phyloP scores from a whole-genome alignment of 2,329 filamentous ascomycete species.

The Huntiella abstrusa region DNA sequence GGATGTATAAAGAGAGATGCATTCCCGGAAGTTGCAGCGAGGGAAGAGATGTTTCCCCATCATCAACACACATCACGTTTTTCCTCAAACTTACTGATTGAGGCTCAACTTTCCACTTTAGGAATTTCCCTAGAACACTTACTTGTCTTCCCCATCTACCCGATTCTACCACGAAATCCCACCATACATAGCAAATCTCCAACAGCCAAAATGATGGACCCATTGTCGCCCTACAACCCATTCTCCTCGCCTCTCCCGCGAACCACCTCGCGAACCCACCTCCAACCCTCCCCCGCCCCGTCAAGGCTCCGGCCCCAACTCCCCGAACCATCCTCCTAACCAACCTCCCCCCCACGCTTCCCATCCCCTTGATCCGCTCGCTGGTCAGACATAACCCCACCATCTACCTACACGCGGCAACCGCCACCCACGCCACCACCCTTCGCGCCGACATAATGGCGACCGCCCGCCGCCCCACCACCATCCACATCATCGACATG shows the following conservation, averaged over 20 bases:
- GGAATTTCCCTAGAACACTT: not conserved
- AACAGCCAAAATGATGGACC: not conserved
- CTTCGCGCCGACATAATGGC: slow-evolving; percentile 1
- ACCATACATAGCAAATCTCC: not conserved
- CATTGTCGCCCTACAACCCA: not conserved
- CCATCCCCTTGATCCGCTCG: not conserved
- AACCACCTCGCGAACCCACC: not conserved
- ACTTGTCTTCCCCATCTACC: not conserved
- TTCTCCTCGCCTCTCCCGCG: not conserved
- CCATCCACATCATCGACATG: not conserved
- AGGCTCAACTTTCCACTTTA: too few species aligned
- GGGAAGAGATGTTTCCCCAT: too few species aligned
- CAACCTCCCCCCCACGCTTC: not conserved
- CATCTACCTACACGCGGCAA: not conserved
- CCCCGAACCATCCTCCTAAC: not conserved
- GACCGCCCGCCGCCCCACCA: not conserved
- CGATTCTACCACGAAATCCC: not conserved
- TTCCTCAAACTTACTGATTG: too few species aligned
- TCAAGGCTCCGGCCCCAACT: not conserved
- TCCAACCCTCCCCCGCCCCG: not conserved
- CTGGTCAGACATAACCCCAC: not conserved
- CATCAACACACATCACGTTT: too few species aligned
- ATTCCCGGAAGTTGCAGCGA: too few species aligned
- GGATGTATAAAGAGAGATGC: too few species aligned
- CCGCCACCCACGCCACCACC: not conserved